phyloP scores from a whole-genome alignment of 306 rosid genomes.

The Vigna angularis region DNA sequence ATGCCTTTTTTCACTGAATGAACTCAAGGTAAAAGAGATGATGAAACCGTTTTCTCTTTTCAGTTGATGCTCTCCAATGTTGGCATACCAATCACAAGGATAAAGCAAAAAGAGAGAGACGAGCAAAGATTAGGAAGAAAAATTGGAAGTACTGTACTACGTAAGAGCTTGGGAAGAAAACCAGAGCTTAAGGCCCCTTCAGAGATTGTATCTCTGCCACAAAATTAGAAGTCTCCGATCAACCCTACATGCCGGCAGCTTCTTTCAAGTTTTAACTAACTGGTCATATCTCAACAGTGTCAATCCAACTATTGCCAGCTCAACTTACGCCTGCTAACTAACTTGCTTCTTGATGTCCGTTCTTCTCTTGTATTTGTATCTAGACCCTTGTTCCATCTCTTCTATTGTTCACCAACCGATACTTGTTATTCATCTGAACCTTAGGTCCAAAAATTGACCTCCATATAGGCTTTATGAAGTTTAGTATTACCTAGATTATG shows the following conservation, averaged over 20 bases:
- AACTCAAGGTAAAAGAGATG: too few relatives aligned
- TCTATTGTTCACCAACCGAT: neutral
- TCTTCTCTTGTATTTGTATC: neutral
- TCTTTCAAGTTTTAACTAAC: neutral
- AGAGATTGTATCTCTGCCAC: neutral
- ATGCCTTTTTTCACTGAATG: too few relatives aligned
- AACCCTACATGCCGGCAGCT: neutral
- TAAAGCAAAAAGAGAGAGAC: too few relatives aligned
- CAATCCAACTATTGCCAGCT: neutral
- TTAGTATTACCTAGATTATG: slow-evolving; percentile 20
- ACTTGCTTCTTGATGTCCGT: neutral
- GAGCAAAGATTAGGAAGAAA: too few relatives aligned
- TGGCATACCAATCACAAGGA: too few relatives aligned
- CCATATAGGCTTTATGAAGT: slow-evolving; percentile 25
- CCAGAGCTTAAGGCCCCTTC: neutral
- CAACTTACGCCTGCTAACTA: neutral
- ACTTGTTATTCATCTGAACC: neutral
- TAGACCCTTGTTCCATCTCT: neutral
- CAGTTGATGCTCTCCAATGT: too few relatives aligned
- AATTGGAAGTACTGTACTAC: too few relatives aligned
- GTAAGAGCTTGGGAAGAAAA: too few relatives aligned
- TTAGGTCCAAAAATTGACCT: neutral
- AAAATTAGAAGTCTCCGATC: neutral
- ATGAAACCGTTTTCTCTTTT: too few relatives aligned
- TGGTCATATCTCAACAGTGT: slow-evolving; percentile 1